Percentiles rank a stretch among this genome's conserved stretches.
These are phyloP conservation scores for Ceratobasidium sp. DNA, from an alignment of 1,284 basidiomycete genomes.

Conservation along the genomic window DNA sequence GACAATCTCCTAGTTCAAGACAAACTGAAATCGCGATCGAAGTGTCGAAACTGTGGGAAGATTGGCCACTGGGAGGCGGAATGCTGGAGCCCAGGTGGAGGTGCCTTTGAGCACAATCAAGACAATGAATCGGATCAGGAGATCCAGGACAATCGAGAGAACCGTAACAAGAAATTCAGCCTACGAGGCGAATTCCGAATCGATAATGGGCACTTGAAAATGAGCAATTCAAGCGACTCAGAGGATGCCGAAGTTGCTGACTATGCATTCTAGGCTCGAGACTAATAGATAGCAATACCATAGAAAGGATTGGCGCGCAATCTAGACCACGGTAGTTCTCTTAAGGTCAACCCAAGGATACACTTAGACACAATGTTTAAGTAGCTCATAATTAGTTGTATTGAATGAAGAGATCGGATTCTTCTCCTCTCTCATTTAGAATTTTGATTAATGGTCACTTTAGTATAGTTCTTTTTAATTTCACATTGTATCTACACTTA, in stretches of 20 bases:
- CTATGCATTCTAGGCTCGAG: not conserved
- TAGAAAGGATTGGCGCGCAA: not conserved
- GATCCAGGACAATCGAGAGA: not conserved
- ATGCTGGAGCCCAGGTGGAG: slow-evolving; percentile 1
- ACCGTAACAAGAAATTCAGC: not conserved
- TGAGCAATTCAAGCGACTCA: not conserved
- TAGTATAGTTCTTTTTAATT: slow-evolving; percentile 3
- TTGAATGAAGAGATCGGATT: too few species aligned
- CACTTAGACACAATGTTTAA: too few species aligned
- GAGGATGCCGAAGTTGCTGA: not conserved
- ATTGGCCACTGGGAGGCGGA: slow-evolving; percentile 10
- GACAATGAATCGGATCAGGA: not conserved
- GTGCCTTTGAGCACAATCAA: not conserved
- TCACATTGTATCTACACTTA: slow-evolving; percentile 9
- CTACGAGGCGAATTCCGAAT: not conserved
- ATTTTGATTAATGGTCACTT: slow-evolving; percentile 12
- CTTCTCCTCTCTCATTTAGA: too few species aligned
- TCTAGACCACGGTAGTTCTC: not conserved
- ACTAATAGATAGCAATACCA: not conserved
- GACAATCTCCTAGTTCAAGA: not conserved
- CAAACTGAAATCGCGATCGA: not conserved
- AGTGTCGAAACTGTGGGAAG: slow-evolving; percentile 10
- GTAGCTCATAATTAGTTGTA: too few species aligned
- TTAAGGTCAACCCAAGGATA: not conserved
- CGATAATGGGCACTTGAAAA: not conserved